Evolutionary conservation across 2,329 filamentous ascomycete genomes (phyloP).

Genomic region (Aspergillus caelatus): DNA sequence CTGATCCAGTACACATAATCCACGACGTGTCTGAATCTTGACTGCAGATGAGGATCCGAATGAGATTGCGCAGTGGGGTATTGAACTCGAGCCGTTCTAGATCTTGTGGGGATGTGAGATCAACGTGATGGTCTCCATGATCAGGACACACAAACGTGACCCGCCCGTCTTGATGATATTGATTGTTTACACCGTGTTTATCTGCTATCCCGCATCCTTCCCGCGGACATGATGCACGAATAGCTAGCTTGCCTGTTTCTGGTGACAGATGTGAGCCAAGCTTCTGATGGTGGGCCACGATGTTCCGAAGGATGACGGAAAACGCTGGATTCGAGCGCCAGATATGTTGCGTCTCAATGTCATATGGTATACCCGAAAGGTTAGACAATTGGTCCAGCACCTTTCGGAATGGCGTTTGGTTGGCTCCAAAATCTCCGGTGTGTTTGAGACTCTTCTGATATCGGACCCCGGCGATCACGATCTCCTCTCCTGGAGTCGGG

Average conservation of each 20-base stretch:
- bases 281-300: neutral
- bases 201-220: conserved; percentile 21
- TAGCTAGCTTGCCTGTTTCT: conserved; percentile 17
- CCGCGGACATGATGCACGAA: conserved; percentile 14
- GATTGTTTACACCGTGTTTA: conserved; percentile 22
- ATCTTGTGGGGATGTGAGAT: neutral
- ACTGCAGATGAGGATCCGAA: conserved; percentile 12
- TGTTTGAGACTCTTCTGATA: conserved; percentile 18
- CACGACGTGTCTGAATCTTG: conserved; percentile 10
- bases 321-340: neutral
- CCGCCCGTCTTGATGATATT: conserved; percentile 11
- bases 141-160: conserved; percentile 3
- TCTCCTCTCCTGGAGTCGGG: conserved; percentile 13
- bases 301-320: neutral
- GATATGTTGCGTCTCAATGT: neutral
- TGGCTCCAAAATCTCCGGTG: neutral
- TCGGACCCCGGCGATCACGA: conserved; percentile 10
- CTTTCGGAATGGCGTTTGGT: neutral
- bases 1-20: conserved; percentile 17
- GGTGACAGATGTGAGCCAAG: conserved; percentile 11
- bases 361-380: neutral
- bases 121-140: neutral
- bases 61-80: conserved; percentile 20
- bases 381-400: neutral
- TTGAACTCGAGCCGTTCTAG: conserved; percentile 15